Evolutionary conservation across 148 eudicot species (phyloP), one percentile per base, ranked within the genome.

Genomic region (Chenopodium berlandieri): DNA sequence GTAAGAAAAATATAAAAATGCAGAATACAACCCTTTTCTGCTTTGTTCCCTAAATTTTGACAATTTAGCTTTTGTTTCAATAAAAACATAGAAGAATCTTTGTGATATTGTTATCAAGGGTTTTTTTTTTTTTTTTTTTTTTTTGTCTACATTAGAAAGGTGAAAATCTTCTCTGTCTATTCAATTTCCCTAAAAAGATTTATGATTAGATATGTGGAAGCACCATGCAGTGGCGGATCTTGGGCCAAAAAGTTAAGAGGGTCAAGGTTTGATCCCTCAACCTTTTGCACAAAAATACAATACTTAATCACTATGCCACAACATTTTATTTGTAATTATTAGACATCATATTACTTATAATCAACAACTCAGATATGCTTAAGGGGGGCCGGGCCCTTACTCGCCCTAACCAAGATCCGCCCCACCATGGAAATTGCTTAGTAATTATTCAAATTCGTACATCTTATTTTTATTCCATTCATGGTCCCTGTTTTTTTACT

Each of bases 41-140:
- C 62, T 56, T 72, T 65, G 68, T 19, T 73, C 64, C 65, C 46
- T 44, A 69, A 13, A 72, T 11, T 47, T 83, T 78, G 75, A 50
- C 34, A 73, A 73, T 73, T 46, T 76, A 48, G 75, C 77, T 62
- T 80, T 17, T 46, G 47, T 44, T 52, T 27, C 31, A 23, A 70
- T 79, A 73, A 79, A 70, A 79, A 70, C 62, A 63, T 66, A 4
- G 46, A 78, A 66, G 32, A 48, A n/a, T 11, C 40, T 78, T 30
- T 65, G 20, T 70, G 64, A 34, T 63, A 25, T 62, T 73, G 68
- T 40, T 44, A 60, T 20, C 31, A 65, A 80, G 46, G 80, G 27
- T 47, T 20, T 4, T 62, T 62, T 73, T 73, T 72, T 27, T 14
- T 62, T 44, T 72, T 62, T 25, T 47, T 72, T 27, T 16, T 63